A percentile compares a stretch with the other conserved stretches of the same genome.
phyloP scores from a whole-genome alignment of 495 filamentous ascomycete genomes.

The Aspergillus asperescens region DNA sequence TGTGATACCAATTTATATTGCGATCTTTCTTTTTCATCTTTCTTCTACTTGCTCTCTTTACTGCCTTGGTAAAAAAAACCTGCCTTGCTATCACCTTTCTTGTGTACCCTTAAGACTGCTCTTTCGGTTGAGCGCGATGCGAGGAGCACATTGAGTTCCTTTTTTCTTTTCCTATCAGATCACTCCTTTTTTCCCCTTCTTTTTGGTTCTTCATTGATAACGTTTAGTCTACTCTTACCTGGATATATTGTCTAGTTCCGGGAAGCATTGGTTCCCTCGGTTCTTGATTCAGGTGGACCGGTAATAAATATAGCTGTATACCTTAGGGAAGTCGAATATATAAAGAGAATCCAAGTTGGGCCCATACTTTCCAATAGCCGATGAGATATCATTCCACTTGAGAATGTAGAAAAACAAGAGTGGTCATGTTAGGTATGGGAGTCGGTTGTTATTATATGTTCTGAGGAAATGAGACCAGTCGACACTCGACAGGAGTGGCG shows the following conservation, averaged over 20 bases:
- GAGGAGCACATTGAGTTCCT: neutral
- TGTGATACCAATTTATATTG: conserved; percentile 3
- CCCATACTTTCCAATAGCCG: too few relatives aligned
- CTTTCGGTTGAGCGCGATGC: conserved; percentile 2
- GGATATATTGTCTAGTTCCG: conserved; percentile 6
- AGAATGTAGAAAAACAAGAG: too few relatives aligned
- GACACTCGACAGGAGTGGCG: neutral
- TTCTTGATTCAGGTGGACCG: neutral
- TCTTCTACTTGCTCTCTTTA: neutral
- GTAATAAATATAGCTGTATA: neutral
- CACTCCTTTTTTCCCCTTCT: conserved; percentile 12
- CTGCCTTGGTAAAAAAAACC: conserved; percentile 10
- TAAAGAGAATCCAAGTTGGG: neutral
- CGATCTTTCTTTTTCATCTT: neutral
- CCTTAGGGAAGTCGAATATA: neutral
- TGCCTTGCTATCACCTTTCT: conserved; percentile 16
- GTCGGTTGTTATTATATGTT: too few relatives aligned
- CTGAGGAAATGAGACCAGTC: too few relatives aligned
- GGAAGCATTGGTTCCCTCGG: neutral
- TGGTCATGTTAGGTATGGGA: too few relatives aligned
- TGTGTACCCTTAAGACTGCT: conserved; percentile 18
- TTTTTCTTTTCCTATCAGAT: neutral
- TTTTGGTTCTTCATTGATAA: neutral
- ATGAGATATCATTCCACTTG: too few relatives aligned
- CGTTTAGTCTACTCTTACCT: neutral